These are phyloP conservation scores for Schizochytrium sp. DNA, from an alignment of 108 stramenopile genomes.

Conservation along the genomic window DNA sequence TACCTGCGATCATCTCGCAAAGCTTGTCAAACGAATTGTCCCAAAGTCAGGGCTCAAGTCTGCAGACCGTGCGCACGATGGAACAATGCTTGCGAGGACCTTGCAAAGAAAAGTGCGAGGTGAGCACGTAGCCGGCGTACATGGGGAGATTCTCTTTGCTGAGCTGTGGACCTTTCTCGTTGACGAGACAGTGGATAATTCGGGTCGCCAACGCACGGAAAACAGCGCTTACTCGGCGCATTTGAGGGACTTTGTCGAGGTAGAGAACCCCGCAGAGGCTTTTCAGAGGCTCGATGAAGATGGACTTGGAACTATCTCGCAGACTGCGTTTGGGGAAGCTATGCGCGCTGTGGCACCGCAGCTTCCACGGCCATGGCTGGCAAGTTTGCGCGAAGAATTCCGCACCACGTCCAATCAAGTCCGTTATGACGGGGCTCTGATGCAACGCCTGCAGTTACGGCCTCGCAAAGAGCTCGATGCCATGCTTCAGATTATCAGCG, in stretches of 20 bases:
- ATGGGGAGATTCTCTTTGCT: neutral
- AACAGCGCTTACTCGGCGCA: no score
- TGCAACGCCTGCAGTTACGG: neutral
- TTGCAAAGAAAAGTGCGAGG: neutral
- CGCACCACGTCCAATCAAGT: neutral
- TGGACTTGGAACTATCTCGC: neutral
- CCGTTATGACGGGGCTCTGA: neutral
- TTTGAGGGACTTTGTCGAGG: neutral
- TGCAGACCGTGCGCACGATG: neutral
- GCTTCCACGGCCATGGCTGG: neutral
- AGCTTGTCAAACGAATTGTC: neutral
- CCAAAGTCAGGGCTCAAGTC: neutral
- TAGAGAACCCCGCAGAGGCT: neutral
- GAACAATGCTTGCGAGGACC: neutral
- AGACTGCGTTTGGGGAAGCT: neutral
- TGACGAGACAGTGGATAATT: no score
- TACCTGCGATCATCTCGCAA: neutral
- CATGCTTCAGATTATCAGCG: neutral
- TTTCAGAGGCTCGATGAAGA: neutral
- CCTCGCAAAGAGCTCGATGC: neutral
- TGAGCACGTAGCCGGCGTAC: neutral
- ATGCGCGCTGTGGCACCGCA: neutral
- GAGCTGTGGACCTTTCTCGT: neutral
- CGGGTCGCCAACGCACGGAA: no score
- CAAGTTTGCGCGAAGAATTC: neutral